Evolutionary conservation across 768 basidiomycete species (phyloP), one percentile per base, ranked within the genome.

Genomic region (Amyloporia xantha): DNA sequence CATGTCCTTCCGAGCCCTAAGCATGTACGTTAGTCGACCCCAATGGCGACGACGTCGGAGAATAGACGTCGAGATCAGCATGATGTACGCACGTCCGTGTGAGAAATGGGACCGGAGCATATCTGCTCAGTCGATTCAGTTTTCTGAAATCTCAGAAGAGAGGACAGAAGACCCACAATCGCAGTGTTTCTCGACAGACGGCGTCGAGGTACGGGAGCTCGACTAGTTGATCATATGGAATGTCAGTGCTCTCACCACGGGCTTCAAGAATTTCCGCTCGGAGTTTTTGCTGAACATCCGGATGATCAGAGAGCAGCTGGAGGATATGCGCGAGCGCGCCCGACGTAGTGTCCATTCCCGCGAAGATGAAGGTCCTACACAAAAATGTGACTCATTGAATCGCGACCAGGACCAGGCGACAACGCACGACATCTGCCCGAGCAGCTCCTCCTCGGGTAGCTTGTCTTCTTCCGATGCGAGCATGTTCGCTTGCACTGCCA

Each of bases 1-100:
- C 56, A 84, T 80, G 58, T 84, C 71, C 37, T 41, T 41, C 15
- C 24, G 58, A 7, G 69, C 51, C 3, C 74, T 55, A 52, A 46
- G 19, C 19, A 43, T 27, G 51, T 38, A 17, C 41, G 41, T 19
- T 30, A 24, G 15, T 20, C 23, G 7, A 37, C 19, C 9, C 3
- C 12, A 12, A 11, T 15, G 20, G 17, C 38, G 17, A 41, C 12
- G 9, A n/a, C n/a, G 37, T 23, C 1, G 13, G 21, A 21, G 15
- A 20, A 28, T 12, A 39, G 5, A 25, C 3, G 24, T 6, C 4
- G 2, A 45, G 5, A 25, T 9, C 26, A 6, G 7, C 12, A 9
- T 19, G 17, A 19, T n/a, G 13, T 4, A 47, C 55, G 26, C 25
- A 57, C 57, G 49, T 28, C 15, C 51, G 41, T 12, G 35, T n/a